Evolutionary conservation across 768 basidiomycete genomes (phyloP).

Genomic region (Ramaria sp.): DNA sequence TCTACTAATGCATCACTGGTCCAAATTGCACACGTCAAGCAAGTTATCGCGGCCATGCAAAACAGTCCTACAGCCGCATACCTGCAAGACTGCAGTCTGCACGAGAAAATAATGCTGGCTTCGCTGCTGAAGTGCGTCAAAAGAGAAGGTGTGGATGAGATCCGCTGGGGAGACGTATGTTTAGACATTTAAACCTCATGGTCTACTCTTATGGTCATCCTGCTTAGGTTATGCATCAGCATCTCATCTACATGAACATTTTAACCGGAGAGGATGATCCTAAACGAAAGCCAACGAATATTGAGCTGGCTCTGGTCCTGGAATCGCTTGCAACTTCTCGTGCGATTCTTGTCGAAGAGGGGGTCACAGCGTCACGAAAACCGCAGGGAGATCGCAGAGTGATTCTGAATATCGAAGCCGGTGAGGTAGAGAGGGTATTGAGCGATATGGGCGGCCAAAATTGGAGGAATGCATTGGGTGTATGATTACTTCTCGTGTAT

Average conservation of each 20-base stretch:
- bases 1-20: constrained; percentile 28
- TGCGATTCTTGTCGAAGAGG: constrained; percentile 64
- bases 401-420: constrained; percentile 72
- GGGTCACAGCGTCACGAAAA: constrained; percentile 40
- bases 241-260: constrained; percentile 54
- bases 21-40: constrained; percentile 60
- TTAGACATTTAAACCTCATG: not conserved
- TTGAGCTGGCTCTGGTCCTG: constrained; percentile 60
- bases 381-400: constrained; percentile 56
- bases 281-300: constrained; percentile 41
- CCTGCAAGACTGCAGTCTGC: constrained; percentile 71
- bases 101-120: constrained; percentile 82
- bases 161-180: constrained; percentile 73
- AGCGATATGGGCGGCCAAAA: constrained; percentile 63
- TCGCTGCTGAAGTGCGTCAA: constrained; percentile 74
- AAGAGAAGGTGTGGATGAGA: constrained; percentile 78
- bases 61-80: constrained; percentile 85
- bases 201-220: not conserved
- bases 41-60: constrained; percentile 78
- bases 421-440: constrained; percentile 77
- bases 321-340: constrained; percentile 70
- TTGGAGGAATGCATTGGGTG: constrained; percentile 48
- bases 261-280: constrained; percentile 53
- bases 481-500: not conserved
- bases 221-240: constrained; percentile 62